Evolutionary conservation across 1,284 basidiomycete genomes (phyloP).

Genomic region (Xanthoconium separans): DNA sequence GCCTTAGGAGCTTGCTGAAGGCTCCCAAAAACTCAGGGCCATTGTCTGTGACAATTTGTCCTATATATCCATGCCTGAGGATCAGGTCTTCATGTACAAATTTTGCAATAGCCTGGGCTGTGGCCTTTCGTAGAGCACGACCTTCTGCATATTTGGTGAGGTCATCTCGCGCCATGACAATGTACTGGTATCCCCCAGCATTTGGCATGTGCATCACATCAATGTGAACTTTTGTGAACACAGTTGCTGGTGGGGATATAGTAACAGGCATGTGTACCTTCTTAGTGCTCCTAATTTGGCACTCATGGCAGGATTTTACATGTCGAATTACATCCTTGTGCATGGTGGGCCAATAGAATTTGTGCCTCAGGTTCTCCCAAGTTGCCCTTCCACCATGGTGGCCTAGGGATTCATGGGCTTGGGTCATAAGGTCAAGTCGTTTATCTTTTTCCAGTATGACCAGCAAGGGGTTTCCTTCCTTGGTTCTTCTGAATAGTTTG

Average conservation of each 20-base stretch:
- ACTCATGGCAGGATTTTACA: background rate
- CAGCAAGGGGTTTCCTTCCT: background rate
- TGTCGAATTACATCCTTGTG: background rate
- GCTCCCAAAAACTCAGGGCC: background rate
- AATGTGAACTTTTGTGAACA: background rate
- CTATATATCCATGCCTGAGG: background rate
- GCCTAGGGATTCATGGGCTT: background rate
- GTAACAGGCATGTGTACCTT: background rate
- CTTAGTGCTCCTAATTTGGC: background rate
- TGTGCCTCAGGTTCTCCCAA: background rate
- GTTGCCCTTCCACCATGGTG: background rate
- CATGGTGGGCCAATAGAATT: background rate
- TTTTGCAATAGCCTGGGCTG: background rate
- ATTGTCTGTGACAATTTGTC: background rate
- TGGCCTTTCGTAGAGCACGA: background rate
- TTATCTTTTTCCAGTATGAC: background rate
- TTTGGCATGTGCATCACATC: background rate
- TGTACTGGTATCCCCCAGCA: background rate
- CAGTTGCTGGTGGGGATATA: background rate
- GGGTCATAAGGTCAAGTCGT: background rate
- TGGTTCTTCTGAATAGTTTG: background rate
- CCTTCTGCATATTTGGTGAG: background rate
- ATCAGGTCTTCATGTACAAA: background rate
- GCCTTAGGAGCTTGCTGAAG: rapidly evolving
- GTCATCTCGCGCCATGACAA: background rate